These are phyloP conservation scores for Aspergillus egyptiacus DNA, from an alignment of 495 filamentous ascomycete species.

Conservation along the genomic window DNA sequence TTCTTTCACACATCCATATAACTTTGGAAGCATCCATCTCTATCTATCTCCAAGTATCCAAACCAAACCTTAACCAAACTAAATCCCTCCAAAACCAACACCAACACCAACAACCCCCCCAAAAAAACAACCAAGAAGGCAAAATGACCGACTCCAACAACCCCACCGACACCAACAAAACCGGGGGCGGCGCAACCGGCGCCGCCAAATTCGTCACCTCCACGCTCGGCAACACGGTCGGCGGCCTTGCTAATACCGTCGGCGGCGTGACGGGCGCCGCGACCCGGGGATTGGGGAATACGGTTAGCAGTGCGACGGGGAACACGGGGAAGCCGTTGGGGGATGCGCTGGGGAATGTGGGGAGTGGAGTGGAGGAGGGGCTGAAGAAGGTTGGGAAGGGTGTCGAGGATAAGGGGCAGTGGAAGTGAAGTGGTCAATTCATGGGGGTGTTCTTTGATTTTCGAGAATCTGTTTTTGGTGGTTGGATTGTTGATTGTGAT, in stretches of 20 bases:
- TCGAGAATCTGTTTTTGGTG: neutral
- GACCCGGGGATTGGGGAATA: slow-evolving; percentile 58
- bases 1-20: no score
- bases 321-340: slow-evolving; percentile 60
- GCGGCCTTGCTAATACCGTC: slow-evolving; percentile 57
- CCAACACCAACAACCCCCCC: slow-evolving; percentile 16
- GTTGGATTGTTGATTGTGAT: neutral
- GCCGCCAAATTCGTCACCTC: slow-evolving; percentile 45
- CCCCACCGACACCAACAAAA: slow-evolving; percentile 30
- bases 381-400: slow-evolving; percentile 52
- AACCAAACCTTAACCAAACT: neutral
- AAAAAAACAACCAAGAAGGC: no score
- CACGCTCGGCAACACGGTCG: slow-evolving; percentile 56
- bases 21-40: no score
- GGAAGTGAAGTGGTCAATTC: slow-evolving; percentile 40
- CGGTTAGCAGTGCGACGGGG: slow-evolving; percentile 56
- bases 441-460: no score
- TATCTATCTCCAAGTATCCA: neutral
- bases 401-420: slow-evolving; percentile 63
- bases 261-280: slow-evolving; percentile 65
- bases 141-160: no score
- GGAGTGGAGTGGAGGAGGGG: slow-evolving; percentile 55
- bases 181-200: slow-evolving; percentile 32
- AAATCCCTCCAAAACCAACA: neutral
- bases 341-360: slow-evolving; percentile 55